Percentiles rank a stretch among this genome's conserved stretches.
Conservation (phyloP, 495 filamentous ascomycete species). For the Niebla homalea region DNA sequence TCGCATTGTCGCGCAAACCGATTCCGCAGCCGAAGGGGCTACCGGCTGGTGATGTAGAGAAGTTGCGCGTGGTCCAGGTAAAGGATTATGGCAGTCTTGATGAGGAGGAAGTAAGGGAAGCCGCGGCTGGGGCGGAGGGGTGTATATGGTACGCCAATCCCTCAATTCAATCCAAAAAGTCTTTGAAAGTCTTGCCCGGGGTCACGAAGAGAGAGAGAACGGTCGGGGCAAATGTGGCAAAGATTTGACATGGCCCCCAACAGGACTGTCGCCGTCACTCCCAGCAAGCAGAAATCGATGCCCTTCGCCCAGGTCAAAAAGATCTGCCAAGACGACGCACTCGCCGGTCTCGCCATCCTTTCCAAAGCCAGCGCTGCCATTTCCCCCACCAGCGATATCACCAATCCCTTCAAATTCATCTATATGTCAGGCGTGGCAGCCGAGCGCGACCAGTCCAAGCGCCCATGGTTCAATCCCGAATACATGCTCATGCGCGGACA, state of each 20-base stretch:
- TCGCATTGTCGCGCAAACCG: conserved; percentile 25
- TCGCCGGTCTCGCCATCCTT: conserved; percentile 28
- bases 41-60: conserved; percentile 16
- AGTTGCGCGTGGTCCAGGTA: conserved; percentile 26
- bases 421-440: conserved; percentile 31
- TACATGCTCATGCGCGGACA: conserved; percentile 33
- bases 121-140: conserved; percentile 31
- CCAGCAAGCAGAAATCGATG: conserved; percentile 21
- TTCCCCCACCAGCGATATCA: conserved; percentile 5
- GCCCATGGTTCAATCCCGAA: conserved; percentile 20
- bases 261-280: conserved; percentile 34
- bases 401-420: conserved; percentile 30
- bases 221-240: too few species aligned
- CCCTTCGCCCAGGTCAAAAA: conserved; percentile 29
- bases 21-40: conserved; percentile 15
- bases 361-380: conserved; percentile 15
- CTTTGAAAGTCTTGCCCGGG: too few species aligned
- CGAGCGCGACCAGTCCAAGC: conserved; percentile 28
- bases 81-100: conserved; percentile 31
- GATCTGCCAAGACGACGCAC: conserved; percentile 31
- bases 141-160: conserved; percentile 35
- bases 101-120: conserved; percentile 25
- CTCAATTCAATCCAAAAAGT: background rate
- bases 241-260: background rate
- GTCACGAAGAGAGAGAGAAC: too few species aligned